Evolutionary conservation across 495 filamentous ascomycete species (phyloP).

Genomic region (Penicillium macrosclerotiorum): DNA sequence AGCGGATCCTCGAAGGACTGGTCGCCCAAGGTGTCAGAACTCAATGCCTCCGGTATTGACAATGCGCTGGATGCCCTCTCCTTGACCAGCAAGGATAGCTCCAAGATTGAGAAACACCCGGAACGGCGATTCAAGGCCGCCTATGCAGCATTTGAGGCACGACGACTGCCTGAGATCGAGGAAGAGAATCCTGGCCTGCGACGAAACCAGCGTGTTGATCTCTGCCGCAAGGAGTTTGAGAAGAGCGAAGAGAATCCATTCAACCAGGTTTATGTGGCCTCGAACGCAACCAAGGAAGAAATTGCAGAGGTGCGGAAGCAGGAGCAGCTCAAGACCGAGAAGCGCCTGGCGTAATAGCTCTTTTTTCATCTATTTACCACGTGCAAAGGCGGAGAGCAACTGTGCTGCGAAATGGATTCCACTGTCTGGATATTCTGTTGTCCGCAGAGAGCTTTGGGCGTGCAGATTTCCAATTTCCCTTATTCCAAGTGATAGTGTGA

Average conservation of each 20-base stretch:
- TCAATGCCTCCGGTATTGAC: conserved; percentile 85
- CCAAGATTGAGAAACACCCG: conserved; percentile 81
- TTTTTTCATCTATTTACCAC: not conserved
- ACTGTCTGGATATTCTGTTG: not conserved
- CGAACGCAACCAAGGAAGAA: conserved; percentile 80
- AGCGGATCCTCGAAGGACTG: too few species aligned
- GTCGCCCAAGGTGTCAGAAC: conserved; percentile 49
- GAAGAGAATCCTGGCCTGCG: conserved; percentile 74
- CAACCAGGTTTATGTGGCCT: conserved; percentile 70
- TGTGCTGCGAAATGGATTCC: too few species aligned
- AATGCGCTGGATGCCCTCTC: conserved; percentile 83
- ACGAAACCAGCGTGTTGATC: conserved; percentile 74
- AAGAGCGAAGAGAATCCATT: conserved; percentile 92
- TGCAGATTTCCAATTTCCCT: too few species aligned
- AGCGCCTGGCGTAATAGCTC: conserved; percentile 51
- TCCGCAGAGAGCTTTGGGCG: too few species aligned
- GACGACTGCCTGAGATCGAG: conserved; percentile 81
- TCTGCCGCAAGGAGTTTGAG: conserved; percentile 84
- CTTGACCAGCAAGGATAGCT: conserved; percentile 51
- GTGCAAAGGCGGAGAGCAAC: not conserved
- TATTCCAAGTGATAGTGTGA: too few species aligned
- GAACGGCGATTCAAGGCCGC: conserved; percentile 85
- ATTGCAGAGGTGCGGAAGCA: conserved; percentile 59
- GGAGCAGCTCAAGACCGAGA: conserved; percentile 76
- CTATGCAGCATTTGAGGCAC: conserved; percentile 80